Percentiles rank a stretch among this genome's conserved stretches.
Conservation (phyloP, 2,329 filamentous ascomycete genomes). For the Cladosporium colombiae region DNA sequence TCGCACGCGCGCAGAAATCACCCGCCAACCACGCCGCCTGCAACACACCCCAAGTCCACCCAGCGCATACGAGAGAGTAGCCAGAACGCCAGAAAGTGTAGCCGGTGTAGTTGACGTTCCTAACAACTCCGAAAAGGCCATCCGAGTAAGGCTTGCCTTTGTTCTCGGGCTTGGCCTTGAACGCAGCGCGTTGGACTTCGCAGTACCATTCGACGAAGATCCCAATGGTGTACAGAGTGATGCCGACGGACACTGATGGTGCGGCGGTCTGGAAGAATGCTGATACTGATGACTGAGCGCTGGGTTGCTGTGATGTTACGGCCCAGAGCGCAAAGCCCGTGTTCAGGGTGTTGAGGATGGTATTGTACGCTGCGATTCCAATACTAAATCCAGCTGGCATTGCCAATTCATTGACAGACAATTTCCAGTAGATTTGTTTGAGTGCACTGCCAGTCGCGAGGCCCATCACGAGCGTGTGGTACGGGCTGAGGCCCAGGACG, state of each 20-base stretch:
- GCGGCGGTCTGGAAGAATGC: conserved; percentile 21
- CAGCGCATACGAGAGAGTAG: conserved; percentile 29
- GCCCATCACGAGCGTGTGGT: conserved; percentile 28
- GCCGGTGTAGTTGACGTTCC: conserved; percentile 27
- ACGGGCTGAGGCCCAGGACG: conserved; percentile 25
- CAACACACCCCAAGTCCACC: conserved; percentile 25
- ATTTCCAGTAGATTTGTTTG: conserved; percentile 34
- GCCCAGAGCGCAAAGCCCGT: conserved; percentile 29
- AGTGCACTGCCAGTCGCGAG: conserved; percentile 27
- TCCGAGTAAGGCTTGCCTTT: conserved; percentile 26
- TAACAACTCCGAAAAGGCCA: conserved; percentile 25
- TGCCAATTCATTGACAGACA: conserved; percentile 25
- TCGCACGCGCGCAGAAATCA: conserved; percentile 30
- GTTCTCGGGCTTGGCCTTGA: conserved; percentile 26
- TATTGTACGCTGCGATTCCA: conserved; percentile 28
- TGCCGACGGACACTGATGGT: conserved; percentile 22
- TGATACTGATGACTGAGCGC: conserved; percentile 15
- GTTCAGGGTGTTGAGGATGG: conserved; percentile 29
- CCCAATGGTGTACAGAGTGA: conserved; percentile 26
- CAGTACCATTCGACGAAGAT: conserved; percentile 31
- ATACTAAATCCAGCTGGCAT: conserved; percentile 25
- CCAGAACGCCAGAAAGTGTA: conserved; percentile 24
- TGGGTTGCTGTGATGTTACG: conserved; percentile 25
- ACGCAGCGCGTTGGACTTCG: conserved; percentile 23
- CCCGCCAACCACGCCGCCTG: conserved; percentile 25